Evolutionary conservation across 208 protist species (phyloP).

Genomic region (Acanthamoeba castellanii): DNA sequence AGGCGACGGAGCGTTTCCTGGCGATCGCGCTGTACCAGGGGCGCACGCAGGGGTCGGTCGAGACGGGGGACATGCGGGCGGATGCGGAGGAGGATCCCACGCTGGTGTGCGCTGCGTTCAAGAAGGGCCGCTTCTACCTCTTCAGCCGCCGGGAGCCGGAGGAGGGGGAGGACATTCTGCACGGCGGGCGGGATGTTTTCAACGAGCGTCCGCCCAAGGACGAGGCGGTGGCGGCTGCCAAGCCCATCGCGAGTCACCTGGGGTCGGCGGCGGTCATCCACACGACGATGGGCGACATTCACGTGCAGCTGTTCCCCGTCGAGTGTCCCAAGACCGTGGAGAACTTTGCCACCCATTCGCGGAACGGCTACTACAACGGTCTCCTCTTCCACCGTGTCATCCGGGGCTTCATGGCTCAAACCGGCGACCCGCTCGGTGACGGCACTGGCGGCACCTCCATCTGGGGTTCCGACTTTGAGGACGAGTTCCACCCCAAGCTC

Average conservation of each 20-base stretch:
- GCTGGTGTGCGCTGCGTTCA: conserved; percentile 90
- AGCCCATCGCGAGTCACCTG: background rate
- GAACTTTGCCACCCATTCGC: conserved; percentile 95
- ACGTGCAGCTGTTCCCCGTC: conserved; percentile 93
- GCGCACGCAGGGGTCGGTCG: conserved; percentile 66
- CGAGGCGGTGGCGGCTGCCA: conserved; percentile 80
- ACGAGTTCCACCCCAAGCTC: conserved; percentile 96
- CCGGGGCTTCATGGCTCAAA: conserved; percentile 95
- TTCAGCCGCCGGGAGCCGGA: conserved; percentile 90
- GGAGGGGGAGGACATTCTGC: conserved; percentile 79
- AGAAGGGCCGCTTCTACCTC: conserved; percentile 92
- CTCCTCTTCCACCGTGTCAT: conserved; percentile 96
- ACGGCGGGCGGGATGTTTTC: conserved; percentile 90
- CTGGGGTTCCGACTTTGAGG: conserved; percentile 94
- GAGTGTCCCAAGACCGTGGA: conserved; percentile 95
- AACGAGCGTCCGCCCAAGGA: conserved; percentile 93
- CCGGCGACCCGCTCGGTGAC: conserved; percentile 92
- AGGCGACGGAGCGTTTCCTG: conserved; percentile 91
- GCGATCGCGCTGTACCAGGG: conserved; percentile 91
- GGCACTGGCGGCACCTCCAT: conserved; percentile 96
- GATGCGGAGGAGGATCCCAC: conserved; percentile 88
- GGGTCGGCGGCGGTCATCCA: conserved; percentile 89
- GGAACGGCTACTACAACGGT: conserved; percentile 94
- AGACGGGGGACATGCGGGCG: conserved; percentile 66
- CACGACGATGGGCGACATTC: conserved; percentile 93